Conservation (phyloP, 2,329 filamentous ascomycete genomes). For the Cladophialophora yegresii region DNA sequence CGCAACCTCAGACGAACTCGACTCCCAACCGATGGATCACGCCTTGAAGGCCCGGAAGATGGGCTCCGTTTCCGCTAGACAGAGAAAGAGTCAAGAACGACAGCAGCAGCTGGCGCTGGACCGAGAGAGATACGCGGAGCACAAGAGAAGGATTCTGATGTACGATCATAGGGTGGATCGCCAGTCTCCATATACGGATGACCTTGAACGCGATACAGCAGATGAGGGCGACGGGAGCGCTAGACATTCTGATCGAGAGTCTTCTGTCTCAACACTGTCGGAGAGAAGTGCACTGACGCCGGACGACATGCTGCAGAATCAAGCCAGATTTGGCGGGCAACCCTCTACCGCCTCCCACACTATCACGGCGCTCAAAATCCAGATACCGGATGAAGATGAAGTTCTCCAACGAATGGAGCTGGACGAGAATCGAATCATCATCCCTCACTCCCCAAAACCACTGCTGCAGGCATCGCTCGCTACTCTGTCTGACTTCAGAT, state of each 20-base stretch:
- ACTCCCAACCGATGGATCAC: constrained; percentile 29
- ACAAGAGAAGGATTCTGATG: constrained; percentile 25
- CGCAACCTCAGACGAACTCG: constrained; percentile 1
- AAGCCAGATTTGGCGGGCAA: constrained; percentile 16
- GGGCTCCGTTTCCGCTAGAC: constrained; percentile 31
- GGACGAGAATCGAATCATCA: constrained; percentile 19
- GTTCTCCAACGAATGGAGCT: constrained; percentile 14
- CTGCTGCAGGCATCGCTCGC: constrained; percentile 31
- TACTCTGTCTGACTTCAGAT: constrained; percentile 31
- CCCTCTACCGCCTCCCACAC: neutral
- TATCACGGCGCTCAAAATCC: constrained; percentile 22
- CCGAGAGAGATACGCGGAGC: constrained; percentile 15
- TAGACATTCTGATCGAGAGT: constrained; percentile 25
- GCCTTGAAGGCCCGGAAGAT: constrained; percentile 27
- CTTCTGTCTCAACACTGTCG: constrained; percentile 28
- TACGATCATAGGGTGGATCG: constrained; percentile 22
- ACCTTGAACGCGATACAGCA: neutral
- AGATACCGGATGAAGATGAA: constrained; percentile 23
- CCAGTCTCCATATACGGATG: constrained; percentile 3
- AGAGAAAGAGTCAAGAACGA: constrained; percentile 31
- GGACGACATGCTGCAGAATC: constrained; percentile 17
- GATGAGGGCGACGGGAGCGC: constrained; percentile 15
- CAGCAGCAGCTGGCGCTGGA: constrained; percentile 25
- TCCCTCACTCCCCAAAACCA: constrained; percentile 25
- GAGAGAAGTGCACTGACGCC: constrained; percentile 28